Conservation (phyloP, 2,329 filamentous ascomycete genomes). For the Aureobasidium namibiae region DNA sequence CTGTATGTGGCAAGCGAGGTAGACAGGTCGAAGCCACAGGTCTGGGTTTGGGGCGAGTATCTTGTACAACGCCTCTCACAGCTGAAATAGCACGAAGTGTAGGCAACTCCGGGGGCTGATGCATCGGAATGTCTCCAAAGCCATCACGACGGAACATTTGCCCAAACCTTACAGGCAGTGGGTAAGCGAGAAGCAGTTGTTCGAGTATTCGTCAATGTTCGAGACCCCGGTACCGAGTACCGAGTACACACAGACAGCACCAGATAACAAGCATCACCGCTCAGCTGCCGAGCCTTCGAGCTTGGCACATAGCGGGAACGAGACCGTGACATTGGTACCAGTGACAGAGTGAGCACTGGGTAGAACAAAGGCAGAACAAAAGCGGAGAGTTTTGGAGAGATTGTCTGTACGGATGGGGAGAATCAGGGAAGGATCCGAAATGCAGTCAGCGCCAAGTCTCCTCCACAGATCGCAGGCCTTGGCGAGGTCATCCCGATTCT, state of each 20-base stretch:
- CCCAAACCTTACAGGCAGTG: neutral
- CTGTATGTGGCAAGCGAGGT: neutral
- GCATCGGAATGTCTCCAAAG: neutral
- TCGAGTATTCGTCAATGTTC: neutral
- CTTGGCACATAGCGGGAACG: neutral
- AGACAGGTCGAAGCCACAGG: neutral
- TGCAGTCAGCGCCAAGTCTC: neutral
- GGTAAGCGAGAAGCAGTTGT: neutral
- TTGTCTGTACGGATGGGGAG: too few species aligned
- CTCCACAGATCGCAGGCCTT: neutral
- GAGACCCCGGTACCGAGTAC: neutral
- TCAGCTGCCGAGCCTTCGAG: neutral
- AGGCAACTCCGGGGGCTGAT: neutral
- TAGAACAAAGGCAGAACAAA: neutral
- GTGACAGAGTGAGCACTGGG: too few species aligned
- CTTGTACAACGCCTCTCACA: neutral
- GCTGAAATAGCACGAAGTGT: neutral
- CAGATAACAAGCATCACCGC: neutral
- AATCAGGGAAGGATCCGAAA: neutral
- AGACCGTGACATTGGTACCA: neutral
- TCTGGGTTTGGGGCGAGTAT: neutral
- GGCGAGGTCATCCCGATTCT: neutral
- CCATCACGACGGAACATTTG: neutral
- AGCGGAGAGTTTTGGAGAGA: neutral
- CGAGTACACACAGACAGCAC: neutral